Conservation (phyloP, 192 early-diverging fungal species). For the Podila minutissima region DNA sequence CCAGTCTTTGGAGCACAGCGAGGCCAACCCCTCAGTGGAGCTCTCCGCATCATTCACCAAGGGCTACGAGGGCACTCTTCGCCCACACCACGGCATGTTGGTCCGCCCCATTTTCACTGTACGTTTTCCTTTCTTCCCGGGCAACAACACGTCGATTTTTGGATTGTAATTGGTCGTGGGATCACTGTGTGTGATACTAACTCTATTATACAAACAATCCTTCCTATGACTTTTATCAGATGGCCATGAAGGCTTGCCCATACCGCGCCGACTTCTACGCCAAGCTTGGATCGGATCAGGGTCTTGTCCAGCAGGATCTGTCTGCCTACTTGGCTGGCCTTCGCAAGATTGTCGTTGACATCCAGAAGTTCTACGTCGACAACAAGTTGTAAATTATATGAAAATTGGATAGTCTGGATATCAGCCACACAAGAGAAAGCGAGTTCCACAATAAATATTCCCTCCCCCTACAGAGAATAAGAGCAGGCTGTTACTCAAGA, state of each 20-base stretch:
- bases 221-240: slow-evolving; percentile 43
- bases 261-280: slow-evolving; percentile 88
- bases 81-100: slow-evolving; percentile 74
- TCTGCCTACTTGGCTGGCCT: slow-evolving; percentile 79
- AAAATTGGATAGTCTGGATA: no score
- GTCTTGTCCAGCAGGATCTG: slow-evolving; percentile 66
- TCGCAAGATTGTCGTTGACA: slow-evolving; percentile 72
- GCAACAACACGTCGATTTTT: background rate
- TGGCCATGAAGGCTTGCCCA: slow-evolving; percentile 95
- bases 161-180: background rate
- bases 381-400: slow-evolving; percentile 21
- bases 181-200: background rate
- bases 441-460: no score
- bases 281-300: slow-evolving; percentile 77
- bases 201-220: background rate
- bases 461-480: no score
- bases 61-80: slow-evolving; percentile 77
- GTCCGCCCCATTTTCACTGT: slow-evolving; percentile 74
- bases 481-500: no score
- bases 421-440: no score
- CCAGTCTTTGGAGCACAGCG: slow-evolving; percentile 69
- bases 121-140: slow-evolving; percentile 30
- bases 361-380: slow-evolving; percentile 67
- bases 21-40: slow-evolving; percentile 65
- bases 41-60: slow-evolving; percentile 76